phyloP scores from a whole-genome alignment of 768 basidiomycete species.

The Grammothele lineata region DNA sequence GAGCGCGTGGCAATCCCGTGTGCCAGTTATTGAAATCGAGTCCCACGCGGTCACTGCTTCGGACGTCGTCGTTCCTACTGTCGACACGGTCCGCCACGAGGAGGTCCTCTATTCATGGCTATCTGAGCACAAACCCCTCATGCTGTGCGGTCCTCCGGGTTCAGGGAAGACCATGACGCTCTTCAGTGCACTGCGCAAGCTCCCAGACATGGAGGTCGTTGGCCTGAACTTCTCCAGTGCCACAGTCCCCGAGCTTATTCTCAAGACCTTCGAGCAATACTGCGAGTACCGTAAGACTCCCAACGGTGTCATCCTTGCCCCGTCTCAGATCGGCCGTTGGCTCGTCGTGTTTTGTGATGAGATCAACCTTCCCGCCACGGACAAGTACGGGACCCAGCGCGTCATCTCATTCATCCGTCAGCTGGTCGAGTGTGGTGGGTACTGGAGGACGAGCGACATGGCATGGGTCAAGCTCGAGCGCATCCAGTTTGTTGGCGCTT shows the following conservation, averaged over 20 bases:
- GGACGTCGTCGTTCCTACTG: constrained; percentile 95
- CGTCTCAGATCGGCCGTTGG: constrained; percentile 94
- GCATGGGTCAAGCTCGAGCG: constrained; percentile 97
- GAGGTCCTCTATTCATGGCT: constrained; percentile 99
- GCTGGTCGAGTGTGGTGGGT: constrained; percentile 91
- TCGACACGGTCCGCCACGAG: constrained; percentile 98
- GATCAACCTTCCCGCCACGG: constrained; percentile 94
- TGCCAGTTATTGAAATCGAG: constrained; percentile 95
- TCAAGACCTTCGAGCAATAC: constrained; percentile 99
- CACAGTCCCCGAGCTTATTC: constrained; percentile 94
- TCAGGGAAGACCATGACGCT: constrained; percentile 99
- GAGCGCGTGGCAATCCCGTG: constrained; percentile 87
- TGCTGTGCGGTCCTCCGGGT: constrained; percentile 99
- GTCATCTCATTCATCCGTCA: constrained; percentile 99
- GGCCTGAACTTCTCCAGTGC: constrained; percentile 99
- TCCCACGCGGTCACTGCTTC: constrained; percentile 93
- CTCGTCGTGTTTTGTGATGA: constrained; percentile 99
- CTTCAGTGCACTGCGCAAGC: constrained; percentile 94
- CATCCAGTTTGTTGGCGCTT: constrained; percentile 99
- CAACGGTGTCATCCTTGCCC: constrained; percentile 94
- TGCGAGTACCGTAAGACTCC: constrained; percentile 99
- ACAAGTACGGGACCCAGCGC: constrained; percentile 97
- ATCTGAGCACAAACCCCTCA: constrained; percentile 95
- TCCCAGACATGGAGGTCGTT: constrained; percentile 98
- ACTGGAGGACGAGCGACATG: constrained; percentile 92